phyloP scores from a whole-genome alignment of 768 basidiomycete genomes.

The Filobasidium floriforme region DNA sequence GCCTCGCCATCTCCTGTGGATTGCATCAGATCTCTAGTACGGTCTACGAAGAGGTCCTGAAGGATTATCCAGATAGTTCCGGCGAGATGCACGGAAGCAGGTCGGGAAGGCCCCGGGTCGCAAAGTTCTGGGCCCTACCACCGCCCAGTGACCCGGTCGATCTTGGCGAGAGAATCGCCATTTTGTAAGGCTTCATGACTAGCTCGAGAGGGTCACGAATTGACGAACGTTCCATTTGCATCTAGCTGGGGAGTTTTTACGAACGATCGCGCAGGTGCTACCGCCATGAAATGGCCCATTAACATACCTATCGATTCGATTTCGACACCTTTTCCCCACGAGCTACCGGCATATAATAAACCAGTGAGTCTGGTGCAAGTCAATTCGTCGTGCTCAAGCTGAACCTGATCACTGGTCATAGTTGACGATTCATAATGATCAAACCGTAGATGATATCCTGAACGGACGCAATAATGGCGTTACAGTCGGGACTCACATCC shows the following conservation, averaged over 20 bases:
- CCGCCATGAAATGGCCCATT: constrained; percentile 26
- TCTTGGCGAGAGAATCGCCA: constrained; percentile 24
- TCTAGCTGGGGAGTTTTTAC: constrained; percentile 29
- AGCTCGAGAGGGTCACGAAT: neutral
- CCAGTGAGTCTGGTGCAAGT: neutral
- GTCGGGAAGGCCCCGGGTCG: neutral
- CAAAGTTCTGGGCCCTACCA: constrained; percentile 18
- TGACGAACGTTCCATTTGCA: neutral
- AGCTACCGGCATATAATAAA: constrained; percentile 8
- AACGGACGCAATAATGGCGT: constrained; percentile 12
- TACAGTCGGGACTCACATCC: neutral
- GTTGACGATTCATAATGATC: neutral
- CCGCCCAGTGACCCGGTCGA: constrained; percentile 26
- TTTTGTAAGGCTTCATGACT: constrained; percentile 23
- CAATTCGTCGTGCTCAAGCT: too few species aligned
- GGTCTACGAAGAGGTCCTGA: neutral
- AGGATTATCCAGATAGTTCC: neutral
- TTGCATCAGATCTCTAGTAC: neutral
- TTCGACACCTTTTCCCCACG: constrained; percentile 28
- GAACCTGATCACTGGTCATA: too few species aligned
- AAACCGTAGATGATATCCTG: constrained; percentile 14
- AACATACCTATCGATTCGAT: constrained; percentile 22
- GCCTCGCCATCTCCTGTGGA: neutral
- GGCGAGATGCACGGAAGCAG: neutral
- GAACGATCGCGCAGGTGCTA: constrained; percentile 24